A percentile compares a stretch with the other conserved stretches of the same genome.
These are phyloP conservation scores for Pachysolen tannophilus DNA, from an alignment of 805 yeast genomes.

Conservation along the genomic window DNA sequence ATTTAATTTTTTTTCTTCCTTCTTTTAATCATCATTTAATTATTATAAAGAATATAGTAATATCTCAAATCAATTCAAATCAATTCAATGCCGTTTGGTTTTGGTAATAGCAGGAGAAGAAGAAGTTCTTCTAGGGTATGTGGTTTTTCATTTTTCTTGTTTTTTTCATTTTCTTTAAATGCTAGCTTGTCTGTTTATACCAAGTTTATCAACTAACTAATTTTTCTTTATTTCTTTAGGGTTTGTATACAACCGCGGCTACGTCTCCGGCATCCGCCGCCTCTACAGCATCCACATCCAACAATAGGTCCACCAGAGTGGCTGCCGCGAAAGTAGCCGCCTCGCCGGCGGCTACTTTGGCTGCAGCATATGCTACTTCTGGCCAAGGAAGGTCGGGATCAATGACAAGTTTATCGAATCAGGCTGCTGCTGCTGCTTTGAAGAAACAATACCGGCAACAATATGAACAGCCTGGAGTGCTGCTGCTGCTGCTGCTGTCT, in stretches of 20 bases:
- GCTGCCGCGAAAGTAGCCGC: background rate
- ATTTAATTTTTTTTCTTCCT: background rate
- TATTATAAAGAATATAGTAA: no score
- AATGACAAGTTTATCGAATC: slow-evolving; percentile 15
- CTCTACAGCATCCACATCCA: background rate
- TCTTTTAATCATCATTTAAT: background rate
- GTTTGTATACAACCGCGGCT: background rate
- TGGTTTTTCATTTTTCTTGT: no score
- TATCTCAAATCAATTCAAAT: background rate
- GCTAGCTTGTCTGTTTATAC: background rate
- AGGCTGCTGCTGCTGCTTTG: slow-evolving; percentile 25
- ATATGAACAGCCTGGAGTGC: slow-evolving; percentile 8
- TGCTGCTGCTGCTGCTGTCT: no score
- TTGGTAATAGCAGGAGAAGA: slow-evolving; percentile 1
- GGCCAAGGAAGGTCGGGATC: slow-evolving; percentile 16
- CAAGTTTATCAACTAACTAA: background rate
- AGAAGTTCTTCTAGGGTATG: slow-evolving; percentile 2
- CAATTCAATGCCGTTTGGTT: slow-evolving; percentile 4
- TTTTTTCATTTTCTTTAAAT: no score
- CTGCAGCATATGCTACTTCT: slow-evolving; percentile 19
- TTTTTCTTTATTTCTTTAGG: background rate
- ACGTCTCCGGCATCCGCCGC: background rate
- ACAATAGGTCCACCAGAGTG: background rate
- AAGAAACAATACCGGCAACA: no score
- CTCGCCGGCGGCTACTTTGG: slow-evolving; percentile 14